Evolutionary conservation across 805 yeast genomes (phyloP).

Genomic region (Pichia eremophila): DNA sequence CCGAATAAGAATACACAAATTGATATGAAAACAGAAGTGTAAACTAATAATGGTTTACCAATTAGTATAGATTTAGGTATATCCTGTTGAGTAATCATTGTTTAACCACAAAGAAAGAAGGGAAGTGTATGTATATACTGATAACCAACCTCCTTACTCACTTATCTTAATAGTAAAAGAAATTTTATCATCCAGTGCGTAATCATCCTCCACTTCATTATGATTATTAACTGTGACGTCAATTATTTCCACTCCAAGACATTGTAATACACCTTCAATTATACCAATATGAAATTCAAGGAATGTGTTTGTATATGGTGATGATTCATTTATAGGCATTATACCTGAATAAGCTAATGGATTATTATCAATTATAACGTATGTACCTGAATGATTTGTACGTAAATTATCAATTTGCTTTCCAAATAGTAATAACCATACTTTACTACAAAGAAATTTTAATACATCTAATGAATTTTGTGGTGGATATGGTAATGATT

Average conservation of each 20-base stretch:
- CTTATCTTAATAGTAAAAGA: too few species aligned
- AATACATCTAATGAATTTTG: constrained; percentile 55
- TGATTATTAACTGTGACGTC: neutral
- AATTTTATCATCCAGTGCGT: too few species aligned
- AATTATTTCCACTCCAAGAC: neutral
- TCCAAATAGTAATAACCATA: constrained; percentile 72
- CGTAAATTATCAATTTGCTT: constrained; percentile 88
- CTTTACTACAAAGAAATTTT: constrained; percentile 88
- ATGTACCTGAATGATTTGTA: constrained; percentile 84
- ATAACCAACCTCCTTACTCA: too few species aligned
- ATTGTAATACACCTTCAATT: constrained; percentile 1
- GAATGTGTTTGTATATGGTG: neutral
- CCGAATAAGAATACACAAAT: constrained; percentile 62
- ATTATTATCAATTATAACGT: constrained; percentile 61
- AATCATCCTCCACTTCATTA: too few species aligned
- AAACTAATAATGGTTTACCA: constrained; percentile 26
- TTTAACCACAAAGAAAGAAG: neutral
- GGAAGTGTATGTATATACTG: neutral
- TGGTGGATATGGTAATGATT: neutral
- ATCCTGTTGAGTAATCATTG: constrained; percentile 11
- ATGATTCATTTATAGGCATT: neutral
- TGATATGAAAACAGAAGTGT: constrained; percentile 54
- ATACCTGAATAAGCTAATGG: constrained; percentile 29
- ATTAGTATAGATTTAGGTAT: constrained; percentile 21
- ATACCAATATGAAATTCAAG: neutral